Evolutionary conservation across 2,329 filamentous ascomycete species (phyloP).

Genomic region (Ceratocystis eucalypticola): DNA sequence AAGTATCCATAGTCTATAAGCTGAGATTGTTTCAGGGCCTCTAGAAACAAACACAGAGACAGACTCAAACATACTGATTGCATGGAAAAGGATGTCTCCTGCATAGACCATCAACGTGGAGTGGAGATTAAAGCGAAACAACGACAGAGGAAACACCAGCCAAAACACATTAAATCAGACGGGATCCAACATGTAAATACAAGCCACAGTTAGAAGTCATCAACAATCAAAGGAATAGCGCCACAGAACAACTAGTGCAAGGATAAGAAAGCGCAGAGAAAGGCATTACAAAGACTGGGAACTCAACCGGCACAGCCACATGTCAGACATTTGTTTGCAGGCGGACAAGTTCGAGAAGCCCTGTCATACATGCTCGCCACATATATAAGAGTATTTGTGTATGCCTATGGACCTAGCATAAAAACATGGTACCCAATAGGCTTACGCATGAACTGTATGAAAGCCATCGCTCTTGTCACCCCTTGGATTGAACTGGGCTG

Average conservation of each 20-base stretch:
- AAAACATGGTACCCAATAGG: neutral
- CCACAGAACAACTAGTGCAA: neutral
- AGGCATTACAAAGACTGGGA: neutral
- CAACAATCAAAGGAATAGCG: neutral
- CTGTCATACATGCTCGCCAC: neutral
- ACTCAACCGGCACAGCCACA: neutral
- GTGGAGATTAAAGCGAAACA: neutral
- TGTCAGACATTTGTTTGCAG: neutral
- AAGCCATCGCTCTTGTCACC: neutral
- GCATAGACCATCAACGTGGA: neutral
- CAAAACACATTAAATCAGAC: too few species aligned
- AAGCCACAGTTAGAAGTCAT: neutral
- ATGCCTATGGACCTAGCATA: neutral
- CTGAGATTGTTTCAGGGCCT: neutral
- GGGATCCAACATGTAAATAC: neutral
- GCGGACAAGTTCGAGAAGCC: neutral
- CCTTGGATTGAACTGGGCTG: neutral
- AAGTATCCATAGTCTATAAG: neutral
- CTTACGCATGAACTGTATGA: conserved; percentile 12
- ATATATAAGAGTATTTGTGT: neutral
- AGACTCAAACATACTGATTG: too few species aligned
- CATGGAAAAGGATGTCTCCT: neutral
- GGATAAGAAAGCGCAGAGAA: neutral
- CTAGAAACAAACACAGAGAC: neutral
- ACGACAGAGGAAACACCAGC: neutral